Conservation (phyloP, 75 land plant genomes). For the Larix kaempferi region DNA sequence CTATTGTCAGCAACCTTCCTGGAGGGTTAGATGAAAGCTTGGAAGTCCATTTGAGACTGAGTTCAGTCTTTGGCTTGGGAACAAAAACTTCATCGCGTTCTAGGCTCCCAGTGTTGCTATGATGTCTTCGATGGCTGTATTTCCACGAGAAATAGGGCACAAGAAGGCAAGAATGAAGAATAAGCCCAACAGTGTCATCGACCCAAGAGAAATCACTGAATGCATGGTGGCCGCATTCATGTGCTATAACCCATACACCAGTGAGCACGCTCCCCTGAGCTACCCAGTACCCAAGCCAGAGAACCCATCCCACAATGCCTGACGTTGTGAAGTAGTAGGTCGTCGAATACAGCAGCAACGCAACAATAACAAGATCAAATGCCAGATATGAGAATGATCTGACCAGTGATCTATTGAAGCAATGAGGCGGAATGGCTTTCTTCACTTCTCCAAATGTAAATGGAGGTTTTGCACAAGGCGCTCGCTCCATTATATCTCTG, state of each 20-base stretch:
- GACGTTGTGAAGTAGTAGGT: slow-evolving; percentile 20
- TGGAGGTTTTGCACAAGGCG: slow-evolving; percentile 58
- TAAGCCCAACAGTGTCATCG: slow-evolving; percentile 57
- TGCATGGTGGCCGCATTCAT: slow-evolving; percentile 77
- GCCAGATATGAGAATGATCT: slow-evolving; percentile 56
- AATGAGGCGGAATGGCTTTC: slow-evolving; percentile 77
- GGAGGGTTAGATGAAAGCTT: slow-evolving; percentile 55
- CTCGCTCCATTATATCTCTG: too few relatives aligned
- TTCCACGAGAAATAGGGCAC: slow-evolving; percentile 94
- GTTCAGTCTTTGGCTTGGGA: slow-evolving; percentile 48
- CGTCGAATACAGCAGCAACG: slow-evolving; percentile 27
- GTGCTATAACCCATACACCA: slow-evolving; percentile 80
- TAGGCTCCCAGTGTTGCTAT: slow-evolving; percentile 72
- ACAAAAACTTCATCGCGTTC: slow-evolving; percentile 86
- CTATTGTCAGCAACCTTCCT: slow-evolving; percentile 43
- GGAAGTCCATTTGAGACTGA: slow-evolving; percentile 34
- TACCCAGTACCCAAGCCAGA: slow-evolving; percentile 65
- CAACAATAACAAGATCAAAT: slow-evolving; percentile 35
- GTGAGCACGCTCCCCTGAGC: slow-evolving; percentile 58
- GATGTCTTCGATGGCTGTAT: slow-evolving; percentile 74
- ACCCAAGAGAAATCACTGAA: slow-evolving; percentile 52
- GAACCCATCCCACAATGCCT: slow-evolving; percentile 18
- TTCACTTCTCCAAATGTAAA: slow-evolving; percentile 58
- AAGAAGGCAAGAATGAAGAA: slow-evolving; percentile 57
- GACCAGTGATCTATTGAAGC: slow-evolving; percentile 65